phyloP scores from a whole-genome alignment of 2,329 filamentous ascomycete species.

The Cladosporium sphaerospermum region DNA sequence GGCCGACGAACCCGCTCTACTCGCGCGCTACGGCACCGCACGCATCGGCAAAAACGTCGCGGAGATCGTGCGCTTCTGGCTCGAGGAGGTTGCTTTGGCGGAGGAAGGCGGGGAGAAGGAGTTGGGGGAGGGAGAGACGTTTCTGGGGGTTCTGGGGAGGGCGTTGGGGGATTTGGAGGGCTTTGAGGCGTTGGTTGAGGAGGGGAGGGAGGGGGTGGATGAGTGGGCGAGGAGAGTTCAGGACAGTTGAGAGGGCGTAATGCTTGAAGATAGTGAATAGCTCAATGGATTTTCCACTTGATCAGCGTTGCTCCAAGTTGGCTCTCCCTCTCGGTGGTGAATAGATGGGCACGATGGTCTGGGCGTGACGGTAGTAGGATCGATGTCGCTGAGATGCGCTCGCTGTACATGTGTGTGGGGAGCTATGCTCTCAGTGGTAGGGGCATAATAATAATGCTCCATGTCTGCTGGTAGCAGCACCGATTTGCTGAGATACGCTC shows the following conservation, averaged over 20 bases:
- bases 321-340: too few relatives aligned
- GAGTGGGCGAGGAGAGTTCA: background rate
- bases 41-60: background rate
- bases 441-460: too few relatives aligned
- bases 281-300: too few relatives aligned
- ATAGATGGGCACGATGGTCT: too few relatives aligned
- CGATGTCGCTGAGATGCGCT: too few relatives aligned
- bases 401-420: too few relatives aligned
- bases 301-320: too few relatives aligned
- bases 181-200: background rate
- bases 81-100: background rate
- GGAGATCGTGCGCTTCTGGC: background rate
- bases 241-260: background rate
- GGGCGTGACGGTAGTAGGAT: too few relatives aligned
- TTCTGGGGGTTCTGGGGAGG: background rate
- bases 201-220: background rate
- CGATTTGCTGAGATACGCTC: too few relatives aligned
- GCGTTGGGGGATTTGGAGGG: conserved; percentile 1
- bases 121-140: background rate
- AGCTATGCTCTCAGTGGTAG: too few relatives aligned
- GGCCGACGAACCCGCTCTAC: background rate
- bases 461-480: too few relatives aligned
- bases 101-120: background rate
- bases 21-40: background rate
- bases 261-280: too few relatives aligned